Evolutionary conservation across 345 rosid genomes (phyloP).

Genomic region (Brassica rapa): DNA sequence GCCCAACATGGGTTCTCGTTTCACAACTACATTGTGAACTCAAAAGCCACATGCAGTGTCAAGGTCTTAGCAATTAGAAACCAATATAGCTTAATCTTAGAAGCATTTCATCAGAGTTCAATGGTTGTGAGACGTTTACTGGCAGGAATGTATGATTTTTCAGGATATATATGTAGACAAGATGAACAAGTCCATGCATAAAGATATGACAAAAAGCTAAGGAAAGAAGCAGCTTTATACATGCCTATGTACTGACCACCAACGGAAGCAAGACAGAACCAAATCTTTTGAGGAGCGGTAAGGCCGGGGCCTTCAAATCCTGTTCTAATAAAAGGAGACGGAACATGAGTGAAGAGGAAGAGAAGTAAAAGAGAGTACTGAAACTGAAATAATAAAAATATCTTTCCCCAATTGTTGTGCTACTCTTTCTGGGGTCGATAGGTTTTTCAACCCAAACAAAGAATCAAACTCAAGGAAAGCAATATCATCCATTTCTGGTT

Average conservation of each 20-base stretch:
- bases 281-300: constrained; percentile 77
- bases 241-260: constrained; percentile 94
- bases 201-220: constrained; percentile 82
- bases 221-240: constrained; percentile 88
- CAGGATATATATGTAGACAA: background rate
- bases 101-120: background rate
- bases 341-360: constrained; percentile 3
- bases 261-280: constrained; percentile 86
- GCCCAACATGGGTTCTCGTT: background rate
- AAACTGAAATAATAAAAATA: constrained; percentile 25
- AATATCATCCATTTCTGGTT: too few relatives aligned
- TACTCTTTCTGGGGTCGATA: too few relatives aligned
- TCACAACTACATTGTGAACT: background rate
- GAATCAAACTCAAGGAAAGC: too few relatives aligned
- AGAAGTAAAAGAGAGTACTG: background rate
- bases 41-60: too few relatives aligned
- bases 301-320: constrained; percentile 97
- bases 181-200: constrained; percentile 25
- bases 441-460: too few relatives aligned
- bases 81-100: background rate
- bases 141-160: background rate
- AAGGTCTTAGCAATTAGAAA: background rate
- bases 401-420: constrained; percentile 44
- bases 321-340: constrained; percentile 63
- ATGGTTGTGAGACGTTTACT: background rate